A percentile compares a stretch with the other conserved stretches of the same genome.
phyloP scores from a whole-genome alignment of 2,329 filamentous ascomycete genomes.

The Graphium sp. region DNA sequence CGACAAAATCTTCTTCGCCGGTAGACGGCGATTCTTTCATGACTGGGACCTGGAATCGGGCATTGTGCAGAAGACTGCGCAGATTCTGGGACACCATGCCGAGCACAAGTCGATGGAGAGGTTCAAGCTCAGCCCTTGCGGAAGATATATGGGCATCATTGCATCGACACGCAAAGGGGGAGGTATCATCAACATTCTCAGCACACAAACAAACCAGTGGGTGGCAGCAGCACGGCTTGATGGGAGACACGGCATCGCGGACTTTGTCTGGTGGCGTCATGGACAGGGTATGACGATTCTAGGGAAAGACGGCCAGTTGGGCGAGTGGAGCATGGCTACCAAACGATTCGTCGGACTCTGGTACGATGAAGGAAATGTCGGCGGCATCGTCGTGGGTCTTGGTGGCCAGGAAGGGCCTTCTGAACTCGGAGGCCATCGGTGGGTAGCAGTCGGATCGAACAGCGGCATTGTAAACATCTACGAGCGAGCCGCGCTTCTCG shows the following conservation, averaged over 20 bases:
- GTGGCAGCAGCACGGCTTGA: conserved; percentile 68
- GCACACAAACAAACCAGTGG: conserved; percentile 73
- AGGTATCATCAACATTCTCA: conserved; percentile 74
- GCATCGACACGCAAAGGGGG: conserved; percentile 72
- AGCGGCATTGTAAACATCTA: conserved; percentile 90
- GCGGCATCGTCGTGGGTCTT: conserved; percentile 65
- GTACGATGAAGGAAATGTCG: conserved; percentile 80
- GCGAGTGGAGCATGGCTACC: conserved; percentile 64
- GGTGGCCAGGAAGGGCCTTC: conserved; percentile 50
- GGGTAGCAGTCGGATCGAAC: conserved; percentile 75
- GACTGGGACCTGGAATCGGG: conserved; percentile 80
- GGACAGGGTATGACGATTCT: conserved; percentile 68
- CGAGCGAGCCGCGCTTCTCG: conserved; percentile 53
- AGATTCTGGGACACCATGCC: conserved; percentile 56
- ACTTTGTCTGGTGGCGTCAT: conserved; percentile 85
- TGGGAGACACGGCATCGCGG: conserved; percentile 66
- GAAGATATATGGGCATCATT: conserved; percentile 68
- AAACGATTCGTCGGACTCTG: conserved; percentile 63
- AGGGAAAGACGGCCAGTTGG: conserved; percentile 75
- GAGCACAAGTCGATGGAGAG: conserved; percentile 85
- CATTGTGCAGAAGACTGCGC: conserved; percentile 63
- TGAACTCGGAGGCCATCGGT: conserved; percentile 61
- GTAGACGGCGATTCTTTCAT: conserved; percentile 82
- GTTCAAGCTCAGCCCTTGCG: conserved; percentile 77
- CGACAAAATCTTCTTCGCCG: conserved; percentile 73